Conservation (phyloP, 495 filamentous ascomycete species). For the Aspergillus panamensis region DNA sequence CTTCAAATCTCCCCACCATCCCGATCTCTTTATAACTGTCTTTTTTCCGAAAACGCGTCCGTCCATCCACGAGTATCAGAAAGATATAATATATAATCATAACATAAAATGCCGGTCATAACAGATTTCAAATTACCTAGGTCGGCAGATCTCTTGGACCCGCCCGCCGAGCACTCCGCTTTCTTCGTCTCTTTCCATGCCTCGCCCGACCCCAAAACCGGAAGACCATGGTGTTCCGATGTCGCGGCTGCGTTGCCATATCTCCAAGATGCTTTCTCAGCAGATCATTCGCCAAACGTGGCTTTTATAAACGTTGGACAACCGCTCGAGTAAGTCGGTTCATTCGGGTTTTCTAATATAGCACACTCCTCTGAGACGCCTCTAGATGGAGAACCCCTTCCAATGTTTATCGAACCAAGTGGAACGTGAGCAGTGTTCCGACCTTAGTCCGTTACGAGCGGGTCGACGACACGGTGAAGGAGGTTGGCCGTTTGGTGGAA, state of each 20-base stretch:
- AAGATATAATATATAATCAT: neutral
- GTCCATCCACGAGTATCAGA: neutral
- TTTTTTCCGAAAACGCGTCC: too few species aligned
- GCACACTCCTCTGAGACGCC: neutral
- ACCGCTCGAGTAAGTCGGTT: conserved; percentile 1
- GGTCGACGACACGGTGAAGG: neutral
- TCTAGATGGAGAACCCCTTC: conserved; percentile 9
- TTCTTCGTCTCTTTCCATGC: conserved; percentile 15
- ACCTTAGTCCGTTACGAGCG: conserved; percentile 10
- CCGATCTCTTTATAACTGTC: too few species aligned
- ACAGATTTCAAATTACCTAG: conserved; percentile 1
- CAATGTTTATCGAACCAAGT: conserved; percentile 7
- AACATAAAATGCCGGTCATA: conserved; percentile 5
- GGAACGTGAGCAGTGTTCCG: conserved; percentile 3
- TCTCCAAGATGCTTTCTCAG: conserved; percentile 3
- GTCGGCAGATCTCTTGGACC: neutral
- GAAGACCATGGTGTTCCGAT: conserved; percentile 14
- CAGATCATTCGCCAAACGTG: neutral
- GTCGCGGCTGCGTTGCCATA: conserved; percentile 8
- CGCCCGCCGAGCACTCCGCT: neutral
- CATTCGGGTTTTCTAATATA: neutral
- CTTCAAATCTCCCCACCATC: too few species aligned
- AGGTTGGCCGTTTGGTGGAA: conserved; percentile 8
- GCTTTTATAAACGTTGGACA: conserved; percentile 7
- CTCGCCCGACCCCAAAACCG: conserved; percentile 6